Base-by-base conservation (phyloP, 805 yeast genomes). In the Cyberlindnera euphorbiiphila region DNA sequence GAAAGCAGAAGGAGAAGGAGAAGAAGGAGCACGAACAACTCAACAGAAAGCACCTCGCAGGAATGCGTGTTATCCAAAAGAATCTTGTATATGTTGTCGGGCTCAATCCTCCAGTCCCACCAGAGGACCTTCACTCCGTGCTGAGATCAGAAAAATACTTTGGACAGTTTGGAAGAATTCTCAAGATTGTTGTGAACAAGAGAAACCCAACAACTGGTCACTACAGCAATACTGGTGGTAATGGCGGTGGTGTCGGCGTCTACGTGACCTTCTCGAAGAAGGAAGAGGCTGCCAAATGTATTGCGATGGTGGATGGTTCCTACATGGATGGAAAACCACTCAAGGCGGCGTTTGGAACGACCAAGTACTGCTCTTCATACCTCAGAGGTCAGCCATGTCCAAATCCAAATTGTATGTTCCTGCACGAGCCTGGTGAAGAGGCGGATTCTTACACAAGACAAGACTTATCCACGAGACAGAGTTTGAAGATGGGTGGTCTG, bases 371-470 rank as follows among this genome's bases (percentile, higher is more conserved):
- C 61, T 86, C 96, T n/a, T 83, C 95, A 4, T 93, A 93, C 58
- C 67, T 93, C 47, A 74, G 97, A 50, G 97, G 96, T 25, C 94
- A 86, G 59, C 82, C 93, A 9, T 93, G 99, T 65, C 98, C 96
- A 42, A 93, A 93, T 63, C 98, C 98, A 45, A 87, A 88, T 57
- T 93, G 99, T 72, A 93, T 93, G 98, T 93, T 93, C 56, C 71
- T 93, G 54, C 99, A 93, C 61, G 98, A 93, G 63, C 98, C 98
- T 6, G 98, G 99, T 42, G 99, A 93, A 68, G 98, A 93, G 61
- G 98, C 98, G 2, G 98, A 93, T 54, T 84, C 95, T 9, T 91
- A 85, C 64, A 86, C 95, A 19, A 79, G 96, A 37, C 88, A 85
- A 56, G 94, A 85, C 55, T 69, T 85, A 53, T 78, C 88, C 5